A percentile compares a stretch with the other conserved stretches of the same genome.
Conservation (phyloP, 371 early-diverging fungal species). For the Dinochytrium kinnereticum region DNA sequence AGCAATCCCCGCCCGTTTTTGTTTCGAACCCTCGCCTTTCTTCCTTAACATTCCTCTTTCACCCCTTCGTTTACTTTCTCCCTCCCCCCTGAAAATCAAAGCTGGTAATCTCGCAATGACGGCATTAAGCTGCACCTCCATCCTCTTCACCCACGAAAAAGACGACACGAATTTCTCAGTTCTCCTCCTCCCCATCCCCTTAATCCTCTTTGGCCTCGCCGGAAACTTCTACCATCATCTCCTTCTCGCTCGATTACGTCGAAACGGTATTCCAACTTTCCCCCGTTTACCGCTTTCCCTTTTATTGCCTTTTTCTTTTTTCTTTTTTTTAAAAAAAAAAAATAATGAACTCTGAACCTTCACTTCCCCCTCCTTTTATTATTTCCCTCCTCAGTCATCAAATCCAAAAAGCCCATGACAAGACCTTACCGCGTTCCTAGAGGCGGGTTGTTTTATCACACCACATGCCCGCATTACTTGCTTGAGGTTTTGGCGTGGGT, state of each 20-base stretch:
- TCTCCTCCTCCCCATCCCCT: slow-evolving; percentile 10
- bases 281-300: too few species aligned
- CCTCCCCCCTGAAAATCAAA: background rate
- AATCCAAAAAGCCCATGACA: background rate
- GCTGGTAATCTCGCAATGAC: slow-evolving; percentile 5
- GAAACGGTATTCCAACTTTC: too few species aligned
- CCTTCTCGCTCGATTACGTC: background rate
- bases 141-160: slow-evolving; percentile 8
- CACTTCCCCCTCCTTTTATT: background rate
- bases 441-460: slow-evolving; percentile 9
- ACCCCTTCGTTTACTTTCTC: background rate
- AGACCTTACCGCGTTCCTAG: slow-evolving; percentile 9
- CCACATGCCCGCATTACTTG: slow-evolving; percentile 10
- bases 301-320: too few species aligned
- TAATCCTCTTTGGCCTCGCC: slow-evolving; percentile 7
- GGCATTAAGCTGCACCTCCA: slow-evolving; percentile 8
- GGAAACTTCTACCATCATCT: slow-evolving; percentile 7
- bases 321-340: too few species aligned
- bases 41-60: background rate
- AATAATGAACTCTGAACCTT: too few species aligned
- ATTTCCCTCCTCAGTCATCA: background rate
- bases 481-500: slow-evolving; percentile 7
- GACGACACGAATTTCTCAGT: slow-evolving; percentile 11
- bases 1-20: too few species aligned
- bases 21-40: too few species aligned